These are phyloP conservation scores for Rhododendron ovatum DNA, from an alignment of 148 eudicot genomes.

Conservation along the genomic window DNA sequence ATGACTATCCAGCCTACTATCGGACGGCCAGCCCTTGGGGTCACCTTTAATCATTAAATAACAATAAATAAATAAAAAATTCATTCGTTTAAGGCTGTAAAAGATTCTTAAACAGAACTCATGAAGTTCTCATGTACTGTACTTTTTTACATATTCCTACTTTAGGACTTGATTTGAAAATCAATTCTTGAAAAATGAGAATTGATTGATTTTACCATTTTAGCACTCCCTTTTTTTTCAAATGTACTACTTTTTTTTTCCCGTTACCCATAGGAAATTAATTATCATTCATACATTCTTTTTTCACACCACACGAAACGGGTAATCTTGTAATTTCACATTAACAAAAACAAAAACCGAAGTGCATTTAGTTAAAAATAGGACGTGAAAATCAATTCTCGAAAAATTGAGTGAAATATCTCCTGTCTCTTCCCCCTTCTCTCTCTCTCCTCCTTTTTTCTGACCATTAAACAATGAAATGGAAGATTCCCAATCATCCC, in stretches of 20 bases:
- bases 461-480: slow-evolving; percentile 28
- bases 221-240: slow-evolving; percentile 1
- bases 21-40: not conserved
- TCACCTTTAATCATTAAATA: not conserved
- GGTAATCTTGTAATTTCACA: not conserved
- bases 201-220: not conserved
- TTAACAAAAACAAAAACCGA: not conserved
- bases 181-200: not conserved
- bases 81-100: not conserved
- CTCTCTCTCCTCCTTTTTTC: slow-evolving; percentile 7
- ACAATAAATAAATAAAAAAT: too few relatives aligned
- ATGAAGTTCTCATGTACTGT: not conserved
- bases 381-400: not conserved
- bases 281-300: not conserved
- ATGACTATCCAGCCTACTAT: too few relatives aligned
- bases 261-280: not conserved
- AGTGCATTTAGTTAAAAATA: not conserved
- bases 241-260: not conserved
- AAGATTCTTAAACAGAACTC: not conserved
- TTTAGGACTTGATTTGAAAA: not conserved
- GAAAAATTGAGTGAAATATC: not conserved
- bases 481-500: slow-evolving; percentile 52
- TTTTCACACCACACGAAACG: not conserved
- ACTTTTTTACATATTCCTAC: not conserved
- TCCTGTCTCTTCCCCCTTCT: not conserved